Percentiles rank a stretch among this genome's conserved stretches.
These are phyloP conservation scores for Fraxinus cuspidata DNA, from an alignment of 257 asterid species.

Conservation along the genomic window DNA sequence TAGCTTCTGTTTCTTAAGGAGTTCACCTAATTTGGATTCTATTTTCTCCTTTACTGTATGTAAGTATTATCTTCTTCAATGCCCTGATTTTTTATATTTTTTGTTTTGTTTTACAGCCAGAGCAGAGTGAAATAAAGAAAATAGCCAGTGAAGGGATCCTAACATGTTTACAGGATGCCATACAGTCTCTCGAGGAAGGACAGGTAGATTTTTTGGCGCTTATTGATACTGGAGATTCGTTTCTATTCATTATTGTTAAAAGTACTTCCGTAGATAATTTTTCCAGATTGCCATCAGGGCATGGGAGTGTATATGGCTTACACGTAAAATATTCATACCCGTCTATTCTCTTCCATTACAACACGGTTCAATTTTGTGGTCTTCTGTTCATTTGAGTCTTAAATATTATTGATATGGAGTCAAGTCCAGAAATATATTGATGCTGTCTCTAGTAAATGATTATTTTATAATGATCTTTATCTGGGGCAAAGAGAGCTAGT, in stretches of 20 bases:
- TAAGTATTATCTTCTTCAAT: not conserved
- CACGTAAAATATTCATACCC: too few relatives aligned
- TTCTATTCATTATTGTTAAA: not conserved
- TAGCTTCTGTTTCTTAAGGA: not conserved
- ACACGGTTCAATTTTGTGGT: too few relatives aligned
- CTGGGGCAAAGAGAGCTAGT: too few relatives aligned
- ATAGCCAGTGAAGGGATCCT: constrained; percentile 91
- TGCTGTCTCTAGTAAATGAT: too few relatives aligned
- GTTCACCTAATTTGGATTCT: not conserved
- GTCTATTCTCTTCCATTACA: too few relatives aligned
- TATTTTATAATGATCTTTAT: too few relatives aligned
- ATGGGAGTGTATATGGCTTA: not conserved
- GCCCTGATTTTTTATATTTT: constrained; percentile 13
- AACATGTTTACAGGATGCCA: constrained; percentile 83
- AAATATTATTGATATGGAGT: too few relatives aligned
- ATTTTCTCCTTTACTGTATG: not conserved
- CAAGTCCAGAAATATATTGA: too few relatives aligned
- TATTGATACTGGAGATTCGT: not conserved
- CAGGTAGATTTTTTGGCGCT: constrained; percentile 41
- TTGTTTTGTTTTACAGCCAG: constrained; percentile 61
- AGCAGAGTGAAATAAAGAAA: constrained; percentile 63
- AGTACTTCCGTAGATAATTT: not conserved
- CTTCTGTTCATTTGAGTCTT: too few relatives aligned
- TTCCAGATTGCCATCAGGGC: not conserved
- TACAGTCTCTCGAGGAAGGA: constrained; percentile 72